Evolutionary conservation across 1,284 basidiomycete species (phyloP), one percentile per base, ranked within the genome.

Genomic region (Moniliophthora roreri): DNA sequence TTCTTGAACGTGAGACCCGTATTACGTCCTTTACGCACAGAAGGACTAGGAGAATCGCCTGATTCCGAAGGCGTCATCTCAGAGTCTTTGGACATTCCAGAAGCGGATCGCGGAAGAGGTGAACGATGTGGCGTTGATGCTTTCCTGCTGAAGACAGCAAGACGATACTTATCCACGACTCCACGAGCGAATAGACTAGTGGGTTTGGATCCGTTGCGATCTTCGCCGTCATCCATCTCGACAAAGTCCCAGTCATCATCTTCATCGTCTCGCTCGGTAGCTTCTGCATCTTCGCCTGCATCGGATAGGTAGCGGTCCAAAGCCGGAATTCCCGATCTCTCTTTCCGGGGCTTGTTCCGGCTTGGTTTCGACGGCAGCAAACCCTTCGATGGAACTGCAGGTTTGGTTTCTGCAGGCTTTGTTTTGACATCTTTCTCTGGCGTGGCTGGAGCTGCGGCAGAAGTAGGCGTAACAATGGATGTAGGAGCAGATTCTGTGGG

Each of bases 161-260:
- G 73, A 59, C 80, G 77, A 65, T 93, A 92, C 50, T 86, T 78
- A 66, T 93, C 90, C 50, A 92, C 89, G 38, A 91, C 88, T 13
- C 91, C 90, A 28, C 89, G 83, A 36, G 91, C 88, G 64, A 93
- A 93, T 45, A 92, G 73, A 65, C 85, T 92, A 32, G 82, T 82
- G 5, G 82, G 87, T 63, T 84, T 84, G 35, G 82, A 72, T 9
- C 89, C 90, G 60, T 93, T 92, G 53, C 82, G 77, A 56, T 93
- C 90, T 64, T 91, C 88, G 16, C 82, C 83, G 13, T 46, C 44
- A 60, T 87, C 83, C 54, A 81, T 81, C 61, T 93, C 91, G 53
- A 93, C 79, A 56, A 93, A 83, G 77, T 93, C 91, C 91, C 91
- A 93, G 56, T 93, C 91, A 48, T 90, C 88, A 51, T 90, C 88